Conservation (phyloP, 192 early-diverging fungal genomes). For the Backusella psychrophila region DNA sequence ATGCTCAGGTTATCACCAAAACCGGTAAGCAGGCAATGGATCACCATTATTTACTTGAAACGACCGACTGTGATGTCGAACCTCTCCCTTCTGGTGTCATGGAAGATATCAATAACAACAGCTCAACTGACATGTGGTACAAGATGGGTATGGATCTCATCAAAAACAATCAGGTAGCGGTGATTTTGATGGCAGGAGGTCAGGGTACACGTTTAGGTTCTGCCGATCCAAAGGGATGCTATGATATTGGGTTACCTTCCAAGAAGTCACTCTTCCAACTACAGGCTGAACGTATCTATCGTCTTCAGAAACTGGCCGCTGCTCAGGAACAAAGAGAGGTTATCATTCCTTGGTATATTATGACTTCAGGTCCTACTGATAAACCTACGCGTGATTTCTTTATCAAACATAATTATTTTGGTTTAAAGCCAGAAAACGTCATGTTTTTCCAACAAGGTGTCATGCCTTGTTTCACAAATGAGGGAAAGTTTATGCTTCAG, state of each 20-base stretch:
- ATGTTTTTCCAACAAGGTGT: conserved; percentile 88
- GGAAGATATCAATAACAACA: conserved; percentile 47
- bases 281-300: conserved; percentile 86
- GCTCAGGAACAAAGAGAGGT: conserved; percentile 4
- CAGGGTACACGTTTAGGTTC: conserved; percentile 81
- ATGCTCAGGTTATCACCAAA: conserved; percentile 70
- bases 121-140: conserved; percentile 50
- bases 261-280: conserved; percentile 86
- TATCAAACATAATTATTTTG: conserved; percentile 74
- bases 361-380: conserved; percentile 89
- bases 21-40: conserved; percentile 70
- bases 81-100: conserved; percentile 74
- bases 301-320: conserved; percentile 66
- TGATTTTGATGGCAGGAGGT: conserved; percentile 90
- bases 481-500: conserved; percentile 86
- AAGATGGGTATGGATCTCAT: conserved; percentile 70
- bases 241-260: conserved; percentile 87
- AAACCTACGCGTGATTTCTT: conserved; percentile 68
- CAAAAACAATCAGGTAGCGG: conserved; percentile 78
- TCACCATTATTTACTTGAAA: conserved; percentile 46
- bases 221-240: conserved; percentile 84
- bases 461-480: conserved; percentile 80
- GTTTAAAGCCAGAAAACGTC: conserved; percentile 70
- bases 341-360: conserved; percentile 91
- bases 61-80: conserved; percentile 50